Percentiles rank a stretch among this genome's conserved stretches.
phyloP scores from a whole-genome alignment of 345 rosid genomes.

The Eutrema japonicum region DNA sequence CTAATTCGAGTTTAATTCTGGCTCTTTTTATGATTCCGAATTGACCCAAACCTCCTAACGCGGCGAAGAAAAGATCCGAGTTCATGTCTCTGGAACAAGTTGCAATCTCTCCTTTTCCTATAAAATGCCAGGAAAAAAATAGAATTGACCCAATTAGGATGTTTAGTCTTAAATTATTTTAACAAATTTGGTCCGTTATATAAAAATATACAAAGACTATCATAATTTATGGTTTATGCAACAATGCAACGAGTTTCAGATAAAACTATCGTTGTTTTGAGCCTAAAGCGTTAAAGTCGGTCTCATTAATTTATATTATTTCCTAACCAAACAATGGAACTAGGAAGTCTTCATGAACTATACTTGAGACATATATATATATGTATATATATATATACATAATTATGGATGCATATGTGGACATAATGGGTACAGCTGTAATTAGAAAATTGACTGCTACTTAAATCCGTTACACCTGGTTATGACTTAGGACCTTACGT shows the following conservation, averaged over 20 bases:
- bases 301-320: conserved; percentile 27
- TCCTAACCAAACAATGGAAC: conserved; percentile 36
- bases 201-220: conserved; percentile 2
- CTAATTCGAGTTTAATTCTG: conserved; percentile 57
- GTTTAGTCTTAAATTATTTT: conserved; percentile 1
- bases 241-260: background rate
- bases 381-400: background rate
- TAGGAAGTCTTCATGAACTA: conserved; percentile 31
- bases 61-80: conserved; percentile 69
- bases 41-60: conserved; percentile 85
- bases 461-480: conserved; percentile 30
- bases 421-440: conserved; percentile 33
- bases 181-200: background rate
- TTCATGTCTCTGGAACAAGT: conserved; percentile 61
- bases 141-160: conserved; percentile 16
- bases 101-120: conserved; percentile 70
- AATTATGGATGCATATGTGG: conserved; percentile 18
- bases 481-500: conserved; percentile 14
- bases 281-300: conserved; percentile 25
- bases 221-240: background rate
- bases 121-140: background rate
- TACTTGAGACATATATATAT: conserved; percentile 10
- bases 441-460: conserved; percentile 23
- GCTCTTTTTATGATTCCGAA: conserved; percentile 83
- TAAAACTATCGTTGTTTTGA: conserved; percentile 8